Base-by-base conservation (phyloP, 2,329 filamentous ascomycete species). In the Apiospora hydei region DNA sequence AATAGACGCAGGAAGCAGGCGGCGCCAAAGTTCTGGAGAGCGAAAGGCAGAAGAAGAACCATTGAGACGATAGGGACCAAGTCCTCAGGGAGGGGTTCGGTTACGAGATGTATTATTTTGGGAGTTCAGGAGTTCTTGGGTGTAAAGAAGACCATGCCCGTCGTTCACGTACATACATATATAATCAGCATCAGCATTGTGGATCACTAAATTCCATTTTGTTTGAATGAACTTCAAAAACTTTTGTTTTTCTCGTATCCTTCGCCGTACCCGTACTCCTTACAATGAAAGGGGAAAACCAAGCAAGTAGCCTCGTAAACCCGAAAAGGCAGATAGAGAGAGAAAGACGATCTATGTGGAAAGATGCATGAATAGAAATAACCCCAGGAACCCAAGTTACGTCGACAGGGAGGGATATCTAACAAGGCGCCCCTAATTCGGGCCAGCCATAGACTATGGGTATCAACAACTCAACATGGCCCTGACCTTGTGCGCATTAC, bases 1-100 rank as follows among this genome's bases (percentile, higher is more conserved):
- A 89, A 81, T 93, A 85, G 57, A 64, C 34, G 18, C 34, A 41
- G n/a, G 57, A 5, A n/a, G 46, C 21, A 8, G 18, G 11, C n/a
- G 26, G 49, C 49, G 49, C 49, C n/a, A 24, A 51, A 24, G 49
- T 51, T 11, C n/a, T n/a, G 11, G 49, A 49, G 51, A 53, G 46
- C 49, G 16, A 11, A 16, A 49, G 18, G 18, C 18, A n/a, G 46
- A 61, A 38, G 26, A 34, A 38, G 53, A 30, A 24, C n/a, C 10
- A 41, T 64, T 41, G 57, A 14, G 8, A 64, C 34, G 57, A 64
- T 64, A 64, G 8, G 57, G 30, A 24, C 57, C 34, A 64, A 64
- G 57, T 41, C 57, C 57, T 38, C 38, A 21, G 53, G 10, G 6
- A 16, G 4, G 30, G 34, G 10, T 0, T 14, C 2, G 57, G 18